These are phyloP conservation scores for Neospermospora avenae DNA, from an alignment of 2,329 filamentous ascomycete genomes.

Conservation along the genomic window DNA sequence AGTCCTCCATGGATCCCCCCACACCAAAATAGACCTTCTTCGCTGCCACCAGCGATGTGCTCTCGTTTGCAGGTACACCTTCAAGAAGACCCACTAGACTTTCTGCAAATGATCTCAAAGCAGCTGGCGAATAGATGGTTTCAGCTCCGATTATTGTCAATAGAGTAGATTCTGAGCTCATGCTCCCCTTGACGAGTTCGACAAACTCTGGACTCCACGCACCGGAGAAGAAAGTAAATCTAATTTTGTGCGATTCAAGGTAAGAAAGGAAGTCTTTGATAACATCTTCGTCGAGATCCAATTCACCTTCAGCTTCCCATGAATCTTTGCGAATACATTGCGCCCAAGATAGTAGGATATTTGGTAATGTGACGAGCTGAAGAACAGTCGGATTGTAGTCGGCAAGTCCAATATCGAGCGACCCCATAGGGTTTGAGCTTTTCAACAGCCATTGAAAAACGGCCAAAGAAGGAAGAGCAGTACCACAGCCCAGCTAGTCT, in stretches of 20 bases:
- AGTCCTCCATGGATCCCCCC: slow-evolving; percentile 76
- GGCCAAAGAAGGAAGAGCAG: slow-evolving; percentile 68
- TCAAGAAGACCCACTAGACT: slow-evolving; percentile 59
- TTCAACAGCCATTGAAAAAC: slow-evolving; percentile 59
- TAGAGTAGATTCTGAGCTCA: slow-evolving; percentile 31
- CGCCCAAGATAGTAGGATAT: slow-evolving; percentile 68
- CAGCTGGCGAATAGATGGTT: slow-evolving; percentile 78
- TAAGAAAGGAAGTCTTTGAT: slow-evolving; percentile 54
- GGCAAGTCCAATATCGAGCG: slow-evolving; percentile 49
- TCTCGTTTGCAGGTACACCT: slow-evolving; percentile 36
- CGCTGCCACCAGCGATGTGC: slow-evolving; percentile 63
- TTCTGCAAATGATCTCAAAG: slow-evolving; percentile 65
- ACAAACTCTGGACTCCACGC: slow-evolving; percentile 69
- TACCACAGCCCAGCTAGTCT: slow-evolving; percentile 70
- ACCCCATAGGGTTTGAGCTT: slow-evolving; percentile 18
- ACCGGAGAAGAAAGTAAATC: slow-evolving; percentile 67
- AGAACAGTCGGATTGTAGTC: slow-evolving; percentile 81
- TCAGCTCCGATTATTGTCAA: slow-evolving; percentile 67
- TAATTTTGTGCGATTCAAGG: slow-evolving; percentile 49
- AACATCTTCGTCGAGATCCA: slow-evolving; percentile 43
- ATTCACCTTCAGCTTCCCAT: slow-evolving; percentile 34
- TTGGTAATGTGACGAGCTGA: slow-evolving; percentile 74
- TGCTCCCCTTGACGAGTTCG: slow-evolving; percentile 44
- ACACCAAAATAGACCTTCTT: slow-evolving; percentile 85
- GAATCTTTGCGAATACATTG: slow-evolving; percentile 17